phyloP scores from a whole-genome alignment of 208 protist genomes.

The Histomonas meleagridis region DNA sequence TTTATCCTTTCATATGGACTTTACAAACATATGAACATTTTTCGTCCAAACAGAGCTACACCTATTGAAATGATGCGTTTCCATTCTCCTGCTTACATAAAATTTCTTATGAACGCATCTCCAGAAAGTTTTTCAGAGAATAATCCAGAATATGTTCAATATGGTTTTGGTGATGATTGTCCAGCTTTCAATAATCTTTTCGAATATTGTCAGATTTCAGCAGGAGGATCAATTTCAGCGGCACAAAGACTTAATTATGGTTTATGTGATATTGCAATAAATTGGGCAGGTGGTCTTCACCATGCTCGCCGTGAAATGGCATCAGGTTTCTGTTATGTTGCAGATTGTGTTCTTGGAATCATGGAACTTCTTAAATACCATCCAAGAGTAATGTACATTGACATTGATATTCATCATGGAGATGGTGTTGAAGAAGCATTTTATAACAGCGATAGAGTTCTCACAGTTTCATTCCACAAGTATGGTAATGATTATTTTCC shows the following conservation, averaged over 20 bases:
- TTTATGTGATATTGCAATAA: constrained; percentile 81
- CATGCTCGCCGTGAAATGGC: constrained; percentile 79
- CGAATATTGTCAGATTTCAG: constrained; percentile 53
- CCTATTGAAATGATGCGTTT: constrained; percentile 51
- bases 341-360: constrained; percentile 97
- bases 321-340: constrained; percentile 98
- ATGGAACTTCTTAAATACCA: constrained; percentile 85
- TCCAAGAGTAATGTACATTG: constrained; percentile 91
- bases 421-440: constrained; percentile 88
- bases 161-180: constrained; percentile 53
- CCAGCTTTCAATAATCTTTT: constrained; percentile 57
- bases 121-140: constrained; percentile 42
- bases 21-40: constrained; percentile 56
- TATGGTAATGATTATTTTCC: constrained; percentile 76
- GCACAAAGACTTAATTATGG: constrained; percentile 76
- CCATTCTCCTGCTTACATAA: constrained; percentile 53
- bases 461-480: constrained; percentile 97
- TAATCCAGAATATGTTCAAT: background rate
- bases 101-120: constrained; percentile 50
- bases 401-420: constrained; percentile 98
- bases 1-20: constrained; percentile 53
- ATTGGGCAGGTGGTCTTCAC: constrained; percentile 94
- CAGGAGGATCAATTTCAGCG: constrained; percentile 65
- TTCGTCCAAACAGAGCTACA: constrained; percentile 46
- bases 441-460: constrained; percentile 93